phyloP scores from a whole-genome alignment of 176 grass and related monocot genomes.

The Pontederia crassipes region DNA sequence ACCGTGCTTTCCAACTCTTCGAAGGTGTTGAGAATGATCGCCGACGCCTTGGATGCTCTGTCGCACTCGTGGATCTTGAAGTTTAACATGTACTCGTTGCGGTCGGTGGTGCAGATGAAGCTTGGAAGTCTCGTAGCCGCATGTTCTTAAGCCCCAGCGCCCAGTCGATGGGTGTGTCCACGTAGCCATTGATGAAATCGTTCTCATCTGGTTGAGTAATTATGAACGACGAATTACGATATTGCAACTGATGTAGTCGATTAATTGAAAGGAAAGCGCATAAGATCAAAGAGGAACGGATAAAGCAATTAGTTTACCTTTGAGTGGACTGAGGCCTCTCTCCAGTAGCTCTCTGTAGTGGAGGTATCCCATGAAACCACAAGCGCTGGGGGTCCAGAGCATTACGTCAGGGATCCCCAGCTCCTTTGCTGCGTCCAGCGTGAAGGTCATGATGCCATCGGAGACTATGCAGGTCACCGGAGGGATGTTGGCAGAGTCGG shows the following conservation, averaged over 20 bases:
- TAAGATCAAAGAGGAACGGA: neutral
- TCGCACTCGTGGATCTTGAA: neutral
- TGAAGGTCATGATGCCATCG: constrained; percentile 11
- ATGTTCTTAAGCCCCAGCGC: constrained; percentile 1
- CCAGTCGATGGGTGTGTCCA: constrained; percentile 5
- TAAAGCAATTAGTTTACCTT: neutral
- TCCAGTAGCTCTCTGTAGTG: neutral
- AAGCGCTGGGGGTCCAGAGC: constrained; percentile 2
- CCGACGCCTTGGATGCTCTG: neutral
- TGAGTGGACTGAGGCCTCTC: constrained; percentile 4
- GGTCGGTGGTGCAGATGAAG: constrained; percentile 7
- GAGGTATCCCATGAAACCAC: neutral
- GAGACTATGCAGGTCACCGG: constrained; percentile 2
- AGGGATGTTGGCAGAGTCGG: neutral
- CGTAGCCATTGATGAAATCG: constrained; percentile 5
- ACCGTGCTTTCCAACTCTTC: constrained; percentile 1
- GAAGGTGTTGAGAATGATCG: constrained; percentile 12
- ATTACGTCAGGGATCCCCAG: neutral
- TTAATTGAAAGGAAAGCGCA: neutral
- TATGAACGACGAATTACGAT: too few relatives aligned
- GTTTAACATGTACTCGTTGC: neutral
- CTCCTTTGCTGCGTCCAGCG: constrained; percentile 3
- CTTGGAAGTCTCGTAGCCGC: constrained; percentile 1
- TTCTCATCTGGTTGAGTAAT: neutral
- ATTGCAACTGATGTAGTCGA: too few relatives aligned